Percentiles rank a stretch among this genome's conserved stretches.
phyloP scores from a whole-genome alignment of 208 protist species.

The Zelonia costaricensis region DNA sequence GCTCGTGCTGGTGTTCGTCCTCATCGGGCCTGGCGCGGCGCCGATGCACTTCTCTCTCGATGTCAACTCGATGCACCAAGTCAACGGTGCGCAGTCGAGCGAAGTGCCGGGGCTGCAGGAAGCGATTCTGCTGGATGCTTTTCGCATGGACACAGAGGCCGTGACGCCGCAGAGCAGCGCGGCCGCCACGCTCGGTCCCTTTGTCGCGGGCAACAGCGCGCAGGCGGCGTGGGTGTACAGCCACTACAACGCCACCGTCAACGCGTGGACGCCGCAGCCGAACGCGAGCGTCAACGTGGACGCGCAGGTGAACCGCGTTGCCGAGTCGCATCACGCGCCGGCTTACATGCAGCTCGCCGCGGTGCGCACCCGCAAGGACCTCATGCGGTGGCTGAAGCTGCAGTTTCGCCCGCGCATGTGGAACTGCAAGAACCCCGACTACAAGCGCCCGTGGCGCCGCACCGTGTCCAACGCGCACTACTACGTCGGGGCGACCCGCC shows the following conservation, averaged over 20 bases:
- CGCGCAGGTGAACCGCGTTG: conserved; percentile 1
- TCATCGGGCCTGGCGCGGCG: conserved; percentile 5
- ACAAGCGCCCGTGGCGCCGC: conserved; percentile 6
- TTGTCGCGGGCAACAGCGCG: conserved; percentile 30
- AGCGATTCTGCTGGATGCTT: conserved; percentile 26
- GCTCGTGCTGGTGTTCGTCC: conserved; percentile 22
- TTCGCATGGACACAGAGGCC: conserved; percentile 38
- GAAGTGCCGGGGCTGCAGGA: conserved; percentile 1
- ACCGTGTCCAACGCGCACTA: conserved; percentile 12
- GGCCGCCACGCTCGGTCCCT: conserved; percentile 8
- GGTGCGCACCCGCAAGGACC: conserved; percentile 15
- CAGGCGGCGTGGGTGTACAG: conserved; percentile 36
- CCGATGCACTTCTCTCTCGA: conserved; percentile 10
- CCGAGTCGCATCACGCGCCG: conserved; percentile 13
- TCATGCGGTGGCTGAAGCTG: conserved; percentile 26
- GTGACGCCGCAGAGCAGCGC: background rate
- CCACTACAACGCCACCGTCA: conserved; percentile 28
- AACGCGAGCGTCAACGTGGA: conserved; percentile 9
- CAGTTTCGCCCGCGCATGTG: conserved; percentile 17
- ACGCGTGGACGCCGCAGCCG: conserved; percentile 28
- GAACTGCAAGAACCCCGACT: conserved; percentile 9
- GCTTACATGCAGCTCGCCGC: conserved; percentile 3
- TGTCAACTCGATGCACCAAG: conserved; percentile 6
- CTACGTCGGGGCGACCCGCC: conserved; percentile 5
- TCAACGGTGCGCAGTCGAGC: conserved; percentile 3